Evolutionary conservation across 2,329 filamentous ascomycete species (phyloP), one percentile per base, ranked within the genome.

Genomic region (Trichoderma sp.): DNA sequence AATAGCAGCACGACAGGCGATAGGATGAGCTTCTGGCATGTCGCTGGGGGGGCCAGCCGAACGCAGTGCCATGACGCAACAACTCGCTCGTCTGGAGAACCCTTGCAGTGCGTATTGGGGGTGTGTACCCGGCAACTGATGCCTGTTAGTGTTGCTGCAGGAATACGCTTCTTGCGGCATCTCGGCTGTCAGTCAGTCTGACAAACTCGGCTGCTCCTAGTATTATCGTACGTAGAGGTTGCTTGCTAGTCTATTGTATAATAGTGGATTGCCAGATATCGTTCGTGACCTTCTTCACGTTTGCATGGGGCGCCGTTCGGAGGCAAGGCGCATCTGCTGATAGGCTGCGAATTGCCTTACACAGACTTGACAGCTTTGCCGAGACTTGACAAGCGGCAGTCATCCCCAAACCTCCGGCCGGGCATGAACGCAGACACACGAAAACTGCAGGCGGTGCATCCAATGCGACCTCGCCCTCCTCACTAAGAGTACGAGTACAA

Each of bases 21-120:
- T 5, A 12, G 10, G 2, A 24, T 24, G 2, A 24, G 21, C 21
- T 24, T 24, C 21, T 24, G 21, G 21, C 21, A 24, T 24, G 21
- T 24, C 21, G 21, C 21, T 24, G 21, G 21, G 54, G 21, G 54
- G n/a, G 21, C 21, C 39, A 45, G 39, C 24, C 48, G 14, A 21
- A 52, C 44, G 30, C 47, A 52, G 58, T 52, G 58, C 47, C 41
- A 61, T 52, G 58, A 61, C 58, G 58, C 58, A 61, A 39, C 43
- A 48, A n/a, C 24, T 28, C 28, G 48, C 24, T 39, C 30, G 39
- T 52, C 58, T 61, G 48, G 58, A 52, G 58, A 61, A 61, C 48
- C 58, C 39, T 52, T 34, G 50, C 50, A 15, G 2, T 7, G 50
- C 30, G 7, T 30, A 30, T 14, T 12, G 34, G 34, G 12, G 34